A percentile compares a stretch with the other conserved stretches of the same genome.
phyloP scores from a whole-genome alignment of 331 rosid species.

The Quercus phellos region DNA sequence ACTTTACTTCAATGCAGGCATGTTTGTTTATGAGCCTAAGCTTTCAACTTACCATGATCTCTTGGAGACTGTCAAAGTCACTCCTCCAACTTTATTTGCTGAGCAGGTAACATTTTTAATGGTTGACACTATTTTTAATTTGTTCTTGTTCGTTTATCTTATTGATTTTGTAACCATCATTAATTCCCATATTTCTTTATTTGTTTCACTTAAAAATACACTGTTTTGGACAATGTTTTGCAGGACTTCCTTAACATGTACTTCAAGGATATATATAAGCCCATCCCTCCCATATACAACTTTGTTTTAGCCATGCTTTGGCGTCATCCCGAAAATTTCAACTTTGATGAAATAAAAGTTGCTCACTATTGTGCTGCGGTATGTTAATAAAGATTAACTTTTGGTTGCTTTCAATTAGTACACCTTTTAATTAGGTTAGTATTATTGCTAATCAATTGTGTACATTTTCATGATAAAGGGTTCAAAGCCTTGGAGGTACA shows the following conservation, averaged over 20 bases:
- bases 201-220: neutral
- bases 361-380: slow-evolving; percentile 53
- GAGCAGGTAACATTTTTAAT: slow-evolving; percentile 34
- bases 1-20: slow-evolving; percentile 52
- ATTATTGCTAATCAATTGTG: neutral
- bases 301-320: slow-evolving; percentile 46
- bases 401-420: neutral
- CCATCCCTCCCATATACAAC: slow-evolving; percentile 37
- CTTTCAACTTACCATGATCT: slow-evolving; percentile 24
- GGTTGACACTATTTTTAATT: neutral
- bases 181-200: neutral
- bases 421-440: neutral
- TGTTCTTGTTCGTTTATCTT: neutral
- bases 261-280: slow-evolving; percentile 32
- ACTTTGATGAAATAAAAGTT: slow-evolving; percentile 1
- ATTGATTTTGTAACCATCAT: neutral
- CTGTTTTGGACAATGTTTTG: neutral
- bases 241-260: slow-evolving; percentile 48
- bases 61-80: slow-evolving; percentile 23
- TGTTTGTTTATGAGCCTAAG: slow-evolving; percentile 41
- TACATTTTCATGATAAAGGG: slow-evolving; percentile 34
- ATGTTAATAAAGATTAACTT: neutral
- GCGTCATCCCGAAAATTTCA: slow-evolving; percentile 51
- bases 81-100: slow-evolving; percentile 39
- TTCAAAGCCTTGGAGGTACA: slow-evolving; percentile 90